These are phyloP conservation scores for Synchytrium microbalum DNA, from an alignment of 371 early-diverging fungal species.

Conservation along the genomic window DNA sequence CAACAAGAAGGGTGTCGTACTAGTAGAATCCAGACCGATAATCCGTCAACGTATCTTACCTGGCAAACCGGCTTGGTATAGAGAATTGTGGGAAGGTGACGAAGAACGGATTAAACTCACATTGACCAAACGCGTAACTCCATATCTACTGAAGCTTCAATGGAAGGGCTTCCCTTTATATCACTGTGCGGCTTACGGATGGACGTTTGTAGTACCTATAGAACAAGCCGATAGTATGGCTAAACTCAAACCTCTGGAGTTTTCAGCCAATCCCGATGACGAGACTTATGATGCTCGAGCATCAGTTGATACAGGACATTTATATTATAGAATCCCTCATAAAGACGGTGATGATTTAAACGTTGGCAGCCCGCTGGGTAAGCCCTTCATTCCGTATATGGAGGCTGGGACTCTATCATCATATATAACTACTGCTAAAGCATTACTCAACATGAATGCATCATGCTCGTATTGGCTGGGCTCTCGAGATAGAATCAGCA, in stretches of 20 bases:
- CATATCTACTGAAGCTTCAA: constrained; percentile 70
- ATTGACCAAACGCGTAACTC: constrained; percentile 64
- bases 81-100: constrained; percentile 62
- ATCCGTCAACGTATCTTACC: background rate
- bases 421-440: constrained; percentile 59
- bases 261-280: constrained; percentile 27
- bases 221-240: constrained; percentile 17
- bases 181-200: constrained; percentile 56
- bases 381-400: constrained; percentile 65
- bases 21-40: constrained; percentile 11
- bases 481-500: constrained; percentile 69
- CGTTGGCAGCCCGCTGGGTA: constrained; percentile 81
- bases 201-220: constrained; percentile 70
- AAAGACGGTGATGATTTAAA: constrained; percentile 74
- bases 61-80: constrained; percentile 83
- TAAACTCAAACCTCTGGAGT: constrained; percentile 13
- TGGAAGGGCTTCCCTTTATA: constrained; percentile 83
- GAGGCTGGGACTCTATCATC: constrained; percentile 74
- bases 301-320: constrained; percentile 26
- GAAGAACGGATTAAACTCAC: constrained; percentile 52
- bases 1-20: constrained; percentile 22
- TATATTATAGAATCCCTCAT: constrained; percentile 69
- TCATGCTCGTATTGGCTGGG: constrained; percentile 90
- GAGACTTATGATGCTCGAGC: constrained; percentile 38
- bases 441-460: constrained; percentile 70